Base-by-base conservation (phyloP, 1,139 yeast species). In the Scheffersomyces cryptocercus region DNA sequence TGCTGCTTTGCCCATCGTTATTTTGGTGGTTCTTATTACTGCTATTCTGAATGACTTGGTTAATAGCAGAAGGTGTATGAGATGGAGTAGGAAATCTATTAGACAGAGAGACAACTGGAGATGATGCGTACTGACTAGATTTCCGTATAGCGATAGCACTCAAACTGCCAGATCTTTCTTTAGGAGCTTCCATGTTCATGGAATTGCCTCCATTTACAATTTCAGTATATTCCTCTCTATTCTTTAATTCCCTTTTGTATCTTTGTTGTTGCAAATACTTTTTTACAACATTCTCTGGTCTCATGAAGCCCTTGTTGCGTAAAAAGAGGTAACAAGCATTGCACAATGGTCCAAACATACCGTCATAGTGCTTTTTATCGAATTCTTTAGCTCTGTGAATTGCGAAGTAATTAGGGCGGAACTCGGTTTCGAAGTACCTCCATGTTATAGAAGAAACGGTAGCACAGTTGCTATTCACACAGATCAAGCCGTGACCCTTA, bases 261-360 rank as follows among this genome's bases (percentile, higher is more conserved):
- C 67, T 59, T 52, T 73, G 78, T 50, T 74, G 79, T 49, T 74
- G 77, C 47, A 71, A 60, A 52, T 75, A 74, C 53, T 74, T 74
- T 50, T 73, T 70, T 8, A 74, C 79, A 37, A 75, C 79, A 20
- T 68, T 69, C 50, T 70, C 75, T 2, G 80, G 80, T 54, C 79
- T 65, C 78, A 75, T 73, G 52, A 74, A 75, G n/a, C 79, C 80
- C 52, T 74, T 73, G 48, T 68, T 70, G 43, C 79, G 62, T 46
- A 75, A 68, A 49, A 75, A 75, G 29, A 75, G 59, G 51, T 70
- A 73, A 51, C 81, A 76, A 3, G 79, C 79, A 53, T 75, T 75
- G 55, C 81, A 76, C 42, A 75, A 61, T 0, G 80, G 78, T 1
- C 81, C 81, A 51, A 70, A 71, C 79, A 74, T 74, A 4, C 78